Conservation (phyloP, 331 rosid species). For the Quercus tomentella region DNA sequence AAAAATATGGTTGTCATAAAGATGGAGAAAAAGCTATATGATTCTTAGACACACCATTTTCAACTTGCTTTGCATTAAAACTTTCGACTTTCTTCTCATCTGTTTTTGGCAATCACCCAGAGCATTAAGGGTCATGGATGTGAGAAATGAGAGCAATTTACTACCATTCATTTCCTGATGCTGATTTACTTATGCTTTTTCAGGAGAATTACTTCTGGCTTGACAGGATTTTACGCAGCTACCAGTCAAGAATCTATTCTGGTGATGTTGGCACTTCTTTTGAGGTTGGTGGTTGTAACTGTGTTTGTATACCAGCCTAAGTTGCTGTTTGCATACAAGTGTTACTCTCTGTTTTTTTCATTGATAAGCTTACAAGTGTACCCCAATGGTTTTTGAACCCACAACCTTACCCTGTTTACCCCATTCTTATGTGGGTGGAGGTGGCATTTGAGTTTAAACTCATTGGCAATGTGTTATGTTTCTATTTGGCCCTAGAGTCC, state of each 20-base stretch:
- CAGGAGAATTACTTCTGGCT: constrained; percentile 98
- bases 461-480: not conserved
- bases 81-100: not conserved
- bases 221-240: constrained; percentile 88
- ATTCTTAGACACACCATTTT: not conserved
- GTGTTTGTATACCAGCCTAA: not conserved
- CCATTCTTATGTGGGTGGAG: too few species aligned
- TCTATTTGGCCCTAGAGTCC: not conserved
- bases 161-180: constrained; percentile 15
- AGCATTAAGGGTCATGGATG: constrained; percentile 9
- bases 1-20: not conserved
- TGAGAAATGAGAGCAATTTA: constrained; percentile 18
- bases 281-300: constrained; percentile 55
- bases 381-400: too few species aligned
- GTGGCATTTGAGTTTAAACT: too few species aligned
- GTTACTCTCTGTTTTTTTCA: too few species aligned
- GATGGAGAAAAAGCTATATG: not conserved
- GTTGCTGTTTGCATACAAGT: constrained; percentile 10
- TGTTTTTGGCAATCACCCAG: constrained; percentile 8
- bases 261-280: constrained; percentile 73
- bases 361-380: too few species aligned
- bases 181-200: constrained; percentile 32
- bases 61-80: not conserved
- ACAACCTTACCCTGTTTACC: too few species aligned
- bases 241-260: constrained; percentile 86